Evolutionary conservation across 2,329 filamentous ascomycete genomes (phyloP).

Genomic region (Colletotrichum siamense): DNA sequence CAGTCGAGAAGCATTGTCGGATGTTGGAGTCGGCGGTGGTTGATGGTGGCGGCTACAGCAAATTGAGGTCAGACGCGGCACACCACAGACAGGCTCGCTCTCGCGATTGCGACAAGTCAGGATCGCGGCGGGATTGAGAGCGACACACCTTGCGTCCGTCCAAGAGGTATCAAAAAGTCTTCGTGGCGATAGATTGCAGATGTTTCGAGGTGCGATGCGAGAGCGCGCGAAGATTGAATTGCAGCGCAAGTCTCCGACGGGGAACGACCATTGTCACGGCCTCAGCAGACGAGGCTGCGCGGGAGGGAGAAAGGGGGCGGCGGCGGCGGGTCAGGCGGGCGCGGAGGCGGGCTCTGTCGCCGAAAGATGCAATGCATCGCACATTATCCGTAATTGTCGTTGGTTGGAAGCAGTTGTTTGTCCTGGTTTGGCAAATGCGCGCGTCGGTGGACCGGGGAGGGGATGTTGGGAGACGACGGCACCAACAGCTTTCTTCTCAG

Average conservation of each 20-base stretch:
- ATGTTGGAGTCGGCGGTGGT: neutral
- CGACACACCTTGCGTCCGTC: neutral
- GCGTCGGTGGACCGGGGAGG: neutral
- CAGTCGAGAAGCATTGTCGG: neutral
- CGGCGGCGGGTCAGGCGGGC: neutral
- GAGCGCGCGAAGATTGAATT: too few species aligned
- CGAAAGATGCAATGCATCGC: neutral
- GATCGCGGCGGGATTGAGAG: neutral
- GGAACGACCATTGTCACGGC: neutral
- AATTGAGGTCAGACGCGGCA: neutral
- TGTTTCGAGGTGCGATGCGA: neutral
- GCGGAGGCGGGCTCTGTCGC: neutral
- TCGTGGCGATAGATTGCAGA: neutral
- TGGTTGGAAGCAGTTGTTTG: neutral
- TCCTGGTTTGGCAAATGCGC: neutral
- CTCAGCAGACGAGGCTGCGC: neutral
- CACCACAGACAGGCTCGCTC: neutral
- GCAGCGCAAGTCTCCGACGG: neutral
- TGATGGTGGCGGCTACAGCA: neutral
- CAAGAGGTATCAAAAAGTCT: neutral
- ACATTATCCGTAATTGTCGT: neutral
- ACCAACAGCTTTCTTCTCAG: neutral
- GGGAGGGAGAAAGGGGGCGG: neutral
- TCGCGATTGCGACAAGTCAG: neutral
- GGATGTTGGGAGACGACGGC: neutral